Evolutionary conservation across 805 yeast species (phyloP).

Genomic region (Huiozyma sinensis): DNA sequence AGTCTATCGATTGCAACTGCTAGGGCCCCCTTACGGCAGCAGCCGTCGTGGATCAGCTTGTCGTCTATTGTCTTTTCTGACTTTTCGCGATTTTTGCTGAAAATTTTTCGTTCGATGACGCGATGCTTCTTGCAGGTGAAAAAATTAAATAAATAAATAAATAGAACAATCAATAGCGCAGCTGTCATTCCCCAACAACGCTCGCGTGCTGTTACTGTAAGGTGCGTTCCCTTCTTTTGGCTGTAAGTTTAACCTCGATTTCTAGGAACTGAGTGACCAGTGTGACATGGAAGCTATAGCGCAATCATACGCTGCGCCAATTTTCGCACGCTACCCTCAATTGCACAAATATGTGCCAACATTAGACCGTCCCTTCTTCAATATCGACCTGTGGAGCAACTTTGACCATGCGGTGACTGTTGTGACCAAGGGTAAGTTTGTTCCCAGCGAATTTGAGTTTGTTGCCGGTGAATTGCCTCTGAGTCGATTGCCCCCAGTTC

Average conservation of each 20-base stretch:
- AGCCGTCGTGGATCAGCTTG: no score
- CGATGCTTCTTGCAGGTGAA: no score
- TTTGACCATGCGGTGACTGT: constrained; percentile 17
- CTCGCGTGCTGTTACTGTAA: no score
- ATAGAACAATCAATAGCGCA: no score
- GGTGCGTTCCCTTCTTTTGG: neutral
- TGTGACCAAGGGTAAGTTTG: constrained; percentile 18
- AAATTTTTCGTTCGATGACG: no score
- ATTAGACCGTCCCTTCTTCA: constrained; percentile 27
- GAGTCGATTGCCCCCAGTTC: constrained; percentile 52
- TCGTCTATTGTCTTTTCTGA: no score
- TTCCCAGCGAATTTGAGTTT: constrained; percentile 48
- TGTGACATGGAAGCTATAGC: constrained; percentile 8
- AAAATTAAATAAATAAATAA: no score
- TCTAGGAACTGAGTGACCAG: neutral
- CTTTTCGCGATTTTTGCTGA: no score
- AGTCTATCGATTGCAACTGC: no score
- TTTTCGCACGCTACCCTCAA: constrained; percentile 14
- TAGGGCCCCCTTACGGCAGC: no score
- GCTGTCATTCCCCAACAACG: no score
- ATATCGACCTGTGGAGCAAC: constrained; percentile 24
- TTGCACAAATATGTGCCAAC: constrained; percentile 20
- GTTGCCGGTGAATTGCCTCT: constrained; percentile 54
- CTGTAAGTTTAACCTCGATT: neutral
- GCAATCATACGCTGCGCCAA: constrained; percentile 11